Base-by-base conservation (phyloP, 1,284 basidiomycete species). In the Taiwanofungus camphoratus region DNA sequence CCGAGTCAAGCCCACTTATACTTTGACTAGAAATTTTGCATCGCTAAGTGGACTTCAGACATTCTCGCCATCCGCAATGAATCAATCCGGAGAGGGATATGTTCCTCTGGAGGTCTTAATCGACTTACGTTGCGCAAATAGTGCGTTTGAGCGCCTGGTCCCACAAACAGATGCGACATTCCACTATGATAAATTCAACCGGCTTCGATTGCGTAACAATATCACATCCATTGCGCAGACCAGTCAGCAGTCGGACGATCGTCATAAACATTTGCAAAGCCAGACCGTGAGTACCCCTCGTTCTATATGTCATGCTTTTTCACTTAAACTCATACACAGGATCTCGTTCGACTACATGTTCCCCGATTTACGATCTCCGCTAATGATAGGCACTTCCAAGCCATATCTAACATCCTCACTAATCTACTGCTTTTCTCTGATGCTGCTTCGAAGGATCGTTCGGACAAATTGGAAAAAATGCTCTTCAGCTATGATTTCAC, bases 111-210 rank as follows among this genome's bases (percentile, higher is more conserved):
- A 97, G 64, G 87, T 95, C 27, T 66, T 95, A 41, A 78, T 94
- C 46, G 92, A 95, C 62, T 73, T 84, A 38, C 77, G 83, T 36
- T 88, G 87, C 59, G 87, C 93, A 63, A 86, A 82, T 46, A 73
- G 73, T 41, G 80, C 83, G 42, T 94, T 94, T 61, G 90, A 95
- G 56, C 85, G 93, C 1, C 76, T 99, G 33, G 86, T 97, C 2
- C 87, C 90, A 6, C 88, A 92, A 60, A 92, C 93, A 0, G 83
- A 92, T 52, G 90, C 90, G 3, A 82, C 76, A 2, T 76, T 96
- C 52, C 82, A 86, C 42, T 91, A 94, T 60, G 95, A 99, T 72
- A 92, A 91, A 62, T 97, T 97, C 71, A 98, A 99, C 62, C 81
- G 87, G 36, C 74, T 95, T 9, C 82, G 92, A 21, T 68, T 96